phyloP scores from a whole-genome alignment of 2,329 filamentous ascomycete species.

The Tricladium varicosporioides region DNA sequence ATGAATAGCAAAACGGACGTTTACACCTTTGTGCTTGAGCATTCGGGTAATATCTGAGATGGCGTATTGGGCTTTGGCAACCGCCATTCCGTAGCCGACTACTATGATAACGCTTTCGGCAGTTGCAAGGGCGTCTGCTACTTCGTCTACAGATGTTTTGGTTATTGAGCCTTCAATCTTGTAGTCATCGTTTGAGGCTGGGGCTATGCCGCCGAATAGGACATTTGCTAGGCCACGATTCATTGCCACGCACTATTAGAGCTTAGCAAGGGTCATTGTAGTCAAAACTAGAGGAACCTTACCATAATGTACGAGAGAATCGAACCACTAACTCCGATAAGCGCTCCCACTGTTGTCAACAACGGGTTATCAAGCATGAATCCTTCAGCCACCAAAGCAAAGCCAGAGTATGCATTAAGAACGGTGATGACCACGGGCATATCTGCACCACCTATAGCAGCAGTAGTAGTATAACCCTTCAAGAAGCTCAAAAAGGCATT shows the following conservation, averaged over 20 bases:
- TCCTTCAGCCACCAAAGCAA: conserved; percentile 84
- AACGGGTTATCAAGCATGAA: conserved; percentile 89
- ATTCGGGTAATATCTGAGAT: conserved; percentile 77
- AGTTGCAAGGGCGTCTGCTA: conserved; percentile 70
- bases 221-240: conserved; percentile 88
- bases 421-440: conserved; percentile 93
- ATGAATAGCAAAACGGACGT: conserved; percentile 86
- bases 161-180: conserved; percentile 80
- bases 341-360: conserved; percentile 77
- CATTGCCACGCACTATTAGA: conserved; percentile 71
- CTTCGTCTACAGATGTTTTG: conserved; percentile 76
- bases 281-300: conserved; percentile 2
- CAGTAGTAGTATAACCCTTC: conserved; percentile 84
- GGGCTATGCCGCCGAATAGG: conserved; percentile 77
- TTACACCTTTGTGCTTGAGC: conserved; percentile 72
- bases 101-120: conserved; percentile 81
- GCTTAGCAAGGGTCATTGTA: conserved; percentile 38
- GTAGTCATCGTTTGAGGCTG: conserved; percentile 60
- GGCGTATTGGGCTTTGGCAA: conserved; percentile 89
- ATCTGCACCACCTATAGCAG: conserved; percentile 88
- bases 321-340: conserved; percentile 86
- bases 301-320: conserved; percentile 81
- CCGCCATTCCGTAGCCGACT: conserved; percentile 91
- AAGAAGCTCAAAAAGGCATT: conserved; percentile 77
- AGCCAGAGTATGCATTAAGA: conserved; percentile 86